Conservation (phyloP, 768 basidiomycete species). For the Amanita pseudoporphyria region DNA sequence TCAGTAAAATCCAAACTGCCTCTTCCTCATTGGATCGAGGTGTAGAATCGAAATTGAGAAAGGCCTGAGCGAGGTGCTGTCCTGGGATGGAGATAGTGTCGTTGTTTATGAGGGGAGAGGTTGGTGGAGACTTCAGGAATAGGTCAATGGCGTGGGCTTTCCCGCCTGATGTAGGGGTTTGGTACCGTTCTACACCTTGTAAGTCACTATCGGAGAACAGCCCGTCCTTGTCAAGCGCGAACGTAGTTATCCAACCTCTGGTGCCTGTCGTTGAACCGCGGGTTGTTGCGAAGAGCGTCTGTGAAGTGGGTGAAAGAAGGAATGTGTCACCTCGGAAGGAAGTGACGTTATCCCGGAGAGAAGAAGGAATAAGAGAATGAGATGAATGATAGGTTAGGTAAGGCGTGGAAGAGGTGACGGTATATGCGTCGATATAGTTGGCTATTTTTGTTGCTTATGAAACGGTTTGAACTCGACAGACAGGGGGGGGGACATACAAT, state of each 20-base stretch:
- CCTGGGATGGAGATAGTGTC: neutral
- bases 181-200: slow-evolving; percentile 23
- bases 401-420: slow-evolving; percentile 21
- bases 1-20: slow-evolving; percentile 38
- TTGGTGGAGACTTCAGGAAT: slow-evolving; percentile 17
- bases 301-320: slow-evolving; percentile 29
- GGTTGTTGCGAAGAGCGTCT: slow-evolving; percentile 37
- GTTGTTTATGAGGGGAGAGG: neutral
- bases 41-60: neutral
- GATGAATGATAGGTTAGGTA: slow-evolving; percentile 21
- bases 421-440: slow-evolving; percentile 36
- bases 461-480: neutral
- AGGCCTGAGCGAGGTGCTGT: neutral
- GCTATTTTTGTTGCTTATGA: slow-evolving; percentile 17
- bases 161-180: slow-evolving; percentile 39
- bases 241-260: slow-evolving; percentile 35
- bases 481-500: slow-evolving; percentile 24
- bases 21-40: slow-evolving; percentile 12
- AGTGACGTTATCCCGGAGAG: slow-evolving; percentile 6
- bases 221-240: slow-evolving; percentile 31
- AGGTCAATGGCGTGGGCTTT: slow-evolving; percentile 45
- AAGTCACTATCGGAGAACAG: slow-evolving; percentile 19
- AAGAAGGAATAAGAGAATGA: slow-evolving; percentile 23
- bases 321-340: slow-evolving; percentile 38
- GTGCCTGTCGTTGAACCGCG: slow-evolving; percentile 27